Percentiles rank a stretch among this genome's conserved stretches.
phyloP scores from a whole-genome alignment of 2,329 filamentous ascomycete species.

The Diaporthe sp. region DNA sequence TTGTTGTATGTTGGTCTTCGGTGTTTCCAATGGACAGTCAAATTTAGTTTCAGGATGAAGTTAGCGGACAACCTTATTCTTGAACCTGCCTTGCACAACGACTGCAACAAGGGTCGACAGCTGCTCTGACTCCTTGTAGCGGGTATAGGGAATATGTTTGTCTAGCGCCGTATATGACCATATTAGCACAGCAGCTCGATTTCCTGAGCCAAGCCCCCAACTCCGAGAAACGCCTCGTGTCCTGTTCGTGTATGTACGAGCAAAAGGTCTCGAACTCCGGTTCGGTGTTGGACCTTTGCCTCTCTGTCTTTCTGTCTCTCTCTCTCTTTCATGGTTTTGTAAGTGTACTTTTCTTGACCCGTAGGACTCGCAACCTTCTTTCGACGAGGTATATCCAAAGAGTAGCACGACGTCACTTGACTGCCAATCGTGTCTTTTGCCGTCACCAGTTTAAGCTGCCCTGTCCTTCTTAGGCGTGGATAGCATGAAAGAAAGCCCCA shows the following conservation, averaged over 20 bases:
- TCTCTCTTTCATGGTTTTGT: background rate
- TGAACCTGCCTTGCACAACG: background rate
- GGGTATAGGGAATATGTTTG: background rate
- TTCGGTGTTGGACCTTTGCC: background rate
- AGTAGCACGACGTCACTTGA: background rate
- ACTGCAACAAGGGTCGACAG: background rate
- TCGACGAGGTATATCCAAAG: background rate
- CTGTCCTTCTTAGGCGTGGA: background rate
- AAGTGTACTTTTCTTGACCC: background rate
- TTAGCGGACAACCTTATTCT: background rate
- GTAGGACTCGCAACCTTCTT: background rate
- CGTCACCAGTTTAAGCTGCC: too few species aligned
- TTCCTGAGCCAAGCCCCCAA: background rate
- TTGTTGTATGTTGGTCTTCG: background rate
- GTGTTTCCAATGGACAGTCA: background rate
- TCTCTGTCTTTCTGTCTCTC: background rate
- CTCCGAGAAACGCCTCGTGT: conserved; percentile 20
- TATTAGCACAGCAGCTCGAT: background rate
- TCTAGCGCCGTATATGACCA: background rate
- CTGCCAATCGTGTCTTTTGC: background rate
- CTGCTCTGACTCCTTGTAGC: background rate
- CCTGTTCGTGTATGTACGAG: background rate
- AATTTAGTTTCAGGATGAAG: background rate
- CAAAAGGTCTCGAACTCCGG: background rate
- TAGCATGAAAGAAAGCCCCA: background rate